Evolutionary conservation across 441 rosid genomes (phyloP).

Genomic region (Gossypium laxum): DNA sequence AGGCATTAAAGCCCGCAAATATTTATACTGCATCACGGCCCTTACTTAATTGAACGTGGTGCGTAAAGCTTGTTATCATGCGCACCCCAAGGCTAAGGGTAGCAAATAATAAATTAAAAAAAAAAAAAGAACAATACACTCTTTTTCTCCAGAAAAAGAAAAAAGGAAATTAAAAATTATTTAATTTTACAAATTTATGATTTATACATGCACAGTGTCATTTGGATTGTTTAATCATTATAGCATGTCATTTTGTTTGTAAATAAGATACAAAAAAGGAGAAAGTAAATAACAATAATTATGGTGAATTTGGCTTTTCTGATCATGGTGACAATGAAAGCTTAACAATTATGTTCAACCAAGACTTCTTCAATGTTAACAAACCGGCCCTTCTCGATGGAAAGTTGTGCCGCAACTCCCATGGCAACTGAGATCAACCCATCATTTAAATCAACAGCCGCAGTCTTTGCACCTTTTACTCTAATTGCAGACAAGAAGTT

Average conservation of each 20-base stretch:
- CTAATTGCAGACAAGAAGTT: constrained; percentile 56
- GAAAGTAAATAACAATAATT: not conserved
- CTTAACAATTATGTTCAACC: constrained; percentile 17
- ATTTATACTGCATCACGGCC: constrained; percentile 7
- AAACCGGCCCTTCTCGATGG: constrained; percentile 60
- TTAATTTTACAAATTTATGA: not conserved
- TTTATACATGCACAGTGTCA: not conserved
- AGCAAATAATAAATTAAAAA: not conserved
- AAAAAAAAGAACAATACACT: not conserved
- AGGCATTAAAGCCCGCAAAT: constrained; percentile 12
- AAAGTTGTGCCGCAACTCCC: constrained; percentile 91
- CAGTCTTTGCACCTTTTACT: constrained; percentile 36
- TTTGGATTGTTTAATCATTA: not conserved
- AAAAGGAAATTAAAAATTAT: not conserved
- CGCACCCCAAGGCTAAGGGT: not conserved
- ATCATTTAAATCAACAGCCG: constrained; percentile 68
- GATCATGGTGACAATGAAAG: constrained; percentile 1
- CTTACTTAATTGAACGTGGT: not conserved
- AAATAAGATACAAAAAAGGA: not conserved
- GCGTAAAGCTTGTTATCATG: constrained; percentile 5
- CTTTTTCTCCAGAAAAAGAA: not conserved
- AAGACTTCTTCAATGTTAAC: constrained; percentile 58
- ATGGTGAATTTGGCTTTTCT: not conserved
- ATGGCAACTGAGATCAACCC: constrained; percentile 88
- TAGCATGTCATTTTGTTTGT: not conserved